Base-by-base conservation (phyloP, 345 rosid species). In the Euphorbia pulcherrima region DNA sequence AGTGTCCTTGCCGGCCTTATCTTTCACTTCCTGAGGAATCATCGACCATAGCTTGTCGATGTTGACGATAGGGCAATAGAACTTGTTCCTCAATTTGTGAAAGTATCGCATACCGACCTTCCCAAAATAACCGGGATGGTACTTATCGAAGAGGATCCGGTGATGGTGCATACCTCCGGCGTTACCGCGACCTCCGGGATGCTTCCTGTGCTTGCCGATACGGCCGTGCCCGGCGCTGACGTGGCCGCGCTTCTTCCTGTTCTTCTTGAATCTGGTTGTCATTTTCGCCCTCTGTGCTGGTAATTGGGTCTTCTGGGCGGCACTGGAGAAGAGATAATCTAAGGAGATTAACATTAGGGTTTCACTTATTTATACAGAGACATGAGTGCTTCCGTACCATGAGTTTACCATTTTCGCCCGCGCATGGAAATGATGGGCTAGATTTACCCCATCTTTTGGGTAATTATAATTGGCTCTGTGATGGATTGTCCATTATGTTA, bases 101-200 rank as follows among this genome's bases (percentile, higher is more conserved):
- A 88, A 90, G 70, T 90, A 90, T 40, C 96, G 74, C 96, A 90
- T 90, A 60, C 96, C 96, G n/a, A 90, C 96, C 64, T 90, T 88
- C 7, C 96, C 94, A 60, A 90, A 90, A 62, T 82, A 90, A 44
- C 96, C 96, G 0, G 94, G 96, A 70, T 90, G 96, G 77, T 87
- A 90, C 85, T 90, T 90, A 87, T 88, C 94, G 80, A 90, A 88
- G 66, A 90, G 90, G 83, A 90, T 90, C 72, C 94, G 60, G 84
- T 90, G 96, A 83, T 88, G 96, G 79, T 90, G 94, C 96, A 88
- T 81, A 41, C 96, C 94, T 66, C 96, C 94, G 6, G 94, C 94
- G 79, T 90, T 90, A 64, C 96, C 94, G 2, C 96, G 87, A 60
- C 96, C 96, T 64, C 96, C 96, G 0, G 94, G 96, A 57, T 90